phyloP scores from a whole-genome alignment of 169 alveolate species.

The Plasmodium gaboni region DNA sequence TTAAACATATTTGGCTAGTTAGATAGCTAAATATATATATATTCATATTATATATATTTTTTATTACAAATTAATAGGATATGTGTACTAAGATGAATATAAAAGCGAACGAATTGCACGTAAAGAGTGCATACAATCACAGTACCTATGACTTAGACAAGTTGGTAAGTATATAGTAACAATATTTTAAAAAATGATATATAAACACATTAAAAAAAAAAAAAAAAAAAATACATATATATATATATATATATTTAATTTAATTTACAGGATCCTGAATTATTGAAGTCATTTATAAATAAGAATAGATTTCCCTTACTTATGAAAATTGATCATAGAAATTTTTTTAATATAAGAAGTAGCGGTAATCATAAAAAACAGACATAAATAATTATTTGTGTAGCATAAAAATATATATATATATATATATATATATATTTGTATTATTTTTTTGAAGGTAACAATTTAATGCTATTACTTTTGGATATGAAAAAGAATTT shows the following conservation, averaged over 20 bases:
- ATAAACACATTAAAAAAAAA: neutral
- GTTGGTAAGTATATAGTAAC: conserved; percentile 4
- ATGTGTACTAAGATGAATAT: conserved; percentile 34
- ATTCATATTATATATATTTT: neutral
- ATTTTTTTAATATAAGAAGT: conserved; percentile 48
- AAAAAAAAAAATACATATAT: neutral
- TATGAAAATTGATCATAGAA: conserved; percentile 48
- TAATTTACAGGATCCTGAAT: conserved; percentile 17
- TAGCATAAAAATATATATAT: neutral
- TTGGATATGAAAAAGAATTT: conserved; percentile 28
- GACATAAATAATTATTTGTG: neutral
- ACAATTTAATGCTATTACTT: conserved; percentile 55
- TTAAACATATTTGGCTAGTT: neutral
- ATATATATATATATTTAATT: conserved; percentile 6
- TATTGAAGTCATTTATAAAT: conserved; percentile 37
- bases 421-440: neutral
- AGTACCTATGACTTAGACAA: conserved; percentile 10
- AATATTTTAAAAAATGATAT: neutral
- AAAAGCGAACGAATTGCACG: conserved; percentile 14
- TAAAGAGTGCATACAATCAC: conserved; percentile 18
- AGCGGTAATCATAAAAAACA: conserved; percentile 32
- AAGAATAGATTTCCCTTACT: conserved; percentile 67
- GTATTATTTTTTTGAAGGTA: conserved; percentile 21
- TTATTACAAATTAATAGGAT: neutral
- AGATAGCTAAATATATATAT: neutral